Evolutionary conservation across 1,284 basidiomycete species (phyloP).

Genomic region (Fomitopsis betulina): DNA sequence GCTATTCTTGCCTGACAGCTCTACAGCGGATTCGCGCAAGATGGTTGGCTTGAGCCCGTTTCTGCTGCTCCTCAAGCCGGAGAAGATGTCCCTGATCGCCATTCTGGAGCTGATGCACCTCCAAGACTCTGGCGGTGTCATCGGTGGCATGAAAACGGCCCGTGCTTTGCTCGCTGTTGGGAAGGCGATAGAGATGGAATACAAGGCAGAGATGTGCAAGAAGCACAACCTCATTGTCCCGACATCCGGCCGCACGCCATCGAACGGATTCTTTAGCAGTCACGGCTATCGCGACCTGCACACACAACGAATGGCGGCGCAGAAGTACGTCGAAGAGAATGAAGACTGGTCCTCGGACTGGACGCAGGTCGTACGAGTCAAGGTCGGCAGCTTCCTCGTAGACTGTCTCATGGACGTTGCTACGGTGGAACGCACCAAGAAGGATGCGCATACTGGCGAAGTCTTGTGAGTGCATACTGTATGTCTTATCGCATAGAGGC

Average conservation of each 20-base stretch:
- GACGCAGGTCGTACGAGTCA: slow-evolving; percentile 75
- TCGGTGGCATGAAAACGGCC: slow-evolving; percentile 89
- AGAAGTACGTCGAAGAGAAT: slow-evolving; percentile 58
- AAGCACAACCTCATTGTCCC: slow-evolving; percentile 58
- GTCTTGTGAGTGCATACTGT: slow-evolving; percentile 41
- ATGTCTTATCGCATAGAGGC: too few relatives aligned
- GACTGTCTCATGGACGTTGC: slow-evolving; percentile 84
- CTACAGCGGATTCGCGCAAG: slow-evolving; percentile 1
- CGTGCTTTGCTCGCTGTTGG: slow-evolving; percentile 83
- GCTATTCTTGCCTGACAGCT: not conserved
- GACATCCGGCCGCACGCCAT: slow-evolving; percentile 29
- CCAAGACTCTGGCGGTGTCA: slow-evolving; percentile 72
- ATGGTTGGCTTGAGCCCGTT: slow-evolving; percentile 49
- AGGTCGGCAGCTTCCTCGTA: slow-evolving; percentile 82
- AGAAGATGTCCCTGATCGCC: slow-evolving; percentile 84
- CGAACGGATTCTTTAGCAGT: slow-evolving; percentile 50
- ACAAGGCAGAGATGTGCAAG: slow-evolving; percentile 80
- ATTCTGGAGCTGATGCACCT: slow-evolving; percentile 90
- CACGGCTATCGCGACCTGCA: slow-evolving; percentile 55
- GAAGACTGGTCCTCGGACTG: slow-evolving; percentile 78
- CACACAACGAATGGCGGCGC: slow-evolving; percentile 56
- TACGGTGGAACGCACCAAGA: slow-evolving; percentile 62
- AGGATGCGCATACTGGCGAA: slow-evolving; percentile 54
- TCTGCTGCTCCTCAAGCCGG: slow-evolving; percentile 69
- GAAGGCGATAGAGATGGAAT: slow-evolving; percentile 83